Evolutionary conservation across 495 filamentous ascomycete genomes (phyloP).

Genomic region (Daldinia childiae): DNA sequence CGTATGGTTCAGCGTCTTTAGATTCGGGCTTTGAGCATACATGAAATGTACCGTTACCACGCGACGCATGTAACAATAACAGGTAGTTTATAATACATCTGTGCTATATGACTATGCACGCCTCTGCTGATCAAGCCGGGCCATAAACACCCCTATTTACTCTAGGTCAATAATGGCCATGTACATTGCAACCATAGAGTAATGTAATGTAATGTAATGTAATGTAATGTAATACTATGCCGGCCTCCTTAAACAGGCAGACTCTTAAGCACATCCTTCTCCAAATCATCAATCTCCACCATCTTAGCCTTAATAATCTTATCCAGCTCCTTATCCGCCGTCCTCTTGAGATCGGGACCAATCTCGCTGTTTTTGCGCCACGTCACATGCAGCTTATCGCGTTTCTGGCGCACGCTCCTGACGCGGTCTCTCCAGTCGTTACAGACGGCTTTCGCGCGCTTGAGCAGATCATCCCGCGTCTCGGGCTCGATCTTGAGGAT

Average conservation of each 20-base stretch:
- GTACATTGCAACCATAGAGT: too few species aligned
- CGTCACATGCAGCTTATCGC: constrained; percentile 71
- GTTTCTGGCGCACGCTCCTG: constrained; percentile 60
- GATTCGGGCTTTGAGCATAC: constrained; percentile 15
- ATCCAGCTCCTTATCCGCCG: constrained; percentile 74
- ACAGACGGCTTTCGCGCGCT: constrained; percentile 63
- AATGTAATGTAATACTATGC: too few species aligned
- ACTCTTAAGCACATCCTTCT: constrained; percentile 62
- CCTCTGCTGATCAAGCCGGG: neutral
- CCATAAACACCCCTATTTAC: neutral
- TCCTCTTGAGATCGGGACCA: constrained; percentile 71
- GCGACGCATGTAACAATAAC: constrained; percentile 31
- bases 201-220: too few species aligned
- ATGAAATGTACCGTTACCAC: constrained; percentile 30
- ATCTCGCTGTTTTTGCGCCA: constrained; percentile 68
- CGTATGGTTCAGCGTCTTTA: neutral
- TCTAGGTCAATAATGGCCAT: neutral
- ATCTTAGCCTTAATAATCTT: constrained; percentile 76
- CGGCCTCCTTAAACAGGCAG: constrained; percentile 52
- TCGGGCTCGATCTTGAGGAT: constrained; percentile 73
- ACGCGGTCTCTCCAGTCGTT: constrained; percentile 70
- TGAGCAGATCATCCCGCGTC: constrained; percentile 69
- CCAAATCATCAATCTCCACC: constrained; percentile 71
- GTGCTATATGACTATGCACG: neutral
- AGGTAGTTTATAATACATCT: constrained; percentile 14